A percentile compares a stretch with the other conserved stretches of the same genome.
These are phyloP conservation scores for Boletus pseudopeckii DNA, from an alignment of 768 basidiomycete species.

Conservation along the genomic window DNA sequence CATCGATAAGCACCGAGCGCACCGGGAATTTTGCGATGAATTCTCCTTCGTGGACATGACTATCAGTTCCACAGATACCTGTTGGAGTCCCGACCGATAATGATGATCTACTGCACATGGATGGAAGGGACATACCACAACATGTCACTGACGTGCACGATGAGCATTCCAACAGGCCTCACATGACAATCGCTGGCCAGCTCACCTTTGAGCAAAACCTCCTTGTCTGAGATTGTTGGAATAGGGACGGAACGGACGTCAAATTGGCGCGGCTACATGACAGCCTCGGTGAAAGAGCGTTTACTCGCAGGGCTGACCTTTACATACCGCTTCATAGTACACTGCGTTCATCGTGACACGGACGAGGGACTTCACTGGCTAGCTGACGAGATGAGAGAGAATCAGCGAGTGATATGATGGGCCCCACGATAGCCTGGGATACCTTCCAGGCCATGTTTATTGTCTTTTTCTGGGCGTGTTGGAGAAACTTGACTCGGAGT, in stretches of 20 bases:
- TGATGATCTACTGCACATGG: not conserved
- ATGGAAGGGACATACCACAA: slow-evolving; percentile 32
- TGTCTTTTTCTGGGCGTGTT: not conserved
- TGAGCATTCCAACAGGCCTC: not conserved
- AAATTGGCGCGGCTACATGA: slow-evolving; percentile 44
- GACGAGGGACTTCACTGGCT: not conserved
- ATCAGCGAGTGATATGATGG: not conserved
- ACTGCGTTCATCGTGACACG: slow-evolving; percentile 44
- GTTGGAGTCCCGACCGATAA: slow-evolving; percentile 1
- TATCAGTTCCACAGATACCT: slow-evolving; percentile 58
- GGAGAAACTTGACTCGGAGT: not conserved
- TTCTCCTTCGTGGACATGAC: slow-evolving; percentile 56
- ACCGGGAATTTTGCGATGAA: slow-evolving; percentile 58
- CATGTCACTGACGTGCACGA: slow-evolving; percentile 31
- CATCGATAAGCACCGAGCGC: not conserved
- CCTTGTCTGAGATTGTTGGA: slow-evolving; percentile 49
- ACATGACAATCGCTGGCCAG: not conserved
- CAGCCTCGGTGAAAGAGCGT: not conserved
- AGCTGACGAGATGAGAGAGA: not conserved
- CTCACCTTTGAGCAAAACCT: slow-evolving; percentile 58
- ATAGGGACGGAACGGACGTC: slow-evolving; percentile 51
- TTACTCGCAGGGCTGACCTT: slow-evolving; percentile 1
- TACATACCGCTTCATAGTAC: slow-evolving; percentile 41
- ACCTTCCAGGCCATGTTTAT: not conserved
- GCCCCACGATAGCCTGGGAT: slow-evolving; percentile 12